Evolutionary conservation across 169 alveolate species (phyloP), one percentile per base, ranked within the genome.

Genomic region (Plasmodium gallinaceum): DNA sequence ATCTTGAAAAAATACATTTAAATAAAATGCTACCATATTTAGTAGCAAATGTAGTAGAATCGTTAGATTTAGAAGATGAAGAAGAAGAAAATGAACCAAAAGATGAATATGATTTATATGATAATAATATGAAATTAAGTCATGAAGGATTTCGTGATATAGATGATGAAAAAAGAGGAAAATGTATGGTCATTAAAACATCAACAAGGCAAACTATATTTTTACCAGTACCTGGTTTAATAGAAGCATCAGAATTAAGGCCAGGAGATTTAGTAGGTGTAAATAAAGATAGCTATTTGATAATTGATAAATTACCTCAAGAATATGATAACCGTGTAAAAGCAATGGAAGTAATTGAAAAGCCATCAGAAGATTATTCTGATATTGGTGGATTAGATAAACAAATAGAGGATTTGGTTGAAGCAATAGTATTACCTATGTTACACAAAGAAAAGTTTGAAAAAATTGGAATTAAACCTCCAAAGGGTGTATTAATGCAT

Each of bases 301-400:
- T 99, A 32, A 96, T 98, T 88, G 99, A 98, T 93, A 99, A 99
- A 93, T 96, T 99, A n/a, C 99, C 99, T 0, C 98, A 99, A 10
- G 99, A 99, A 88, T 98, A 98, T 89, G 99, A 99, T 93, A 97
- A 98, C 37, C 93, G 99, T 58, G 99, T 98, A 16, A 98, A 98
- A 91, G 99, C 99, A 12, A 98, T 98, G 99, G 99, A 99, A 95
- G 99, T 99, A 24, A 99, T 98, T 93, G 99, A 98, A 88, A 96
- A 96, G 78, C 99, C 99, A 22, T 97, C 98, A 5, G 99, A 99
- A 92, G 99, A 98, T 90, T 99, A 99, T 92, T 94, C 99, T 22
- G 99, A 99, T 96, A 98, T 99, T 64, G 96, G 99, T 45, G 99
- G 99, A 2, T 96, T 98, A 48, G 99, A 98, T 93, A 98, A 99